Evolutionary conservation across 768 basidiomycete genomes (phyloP), one percentile per base, ranked within the genome.

Genomic region (Lactifluus pinguis): DNA sequence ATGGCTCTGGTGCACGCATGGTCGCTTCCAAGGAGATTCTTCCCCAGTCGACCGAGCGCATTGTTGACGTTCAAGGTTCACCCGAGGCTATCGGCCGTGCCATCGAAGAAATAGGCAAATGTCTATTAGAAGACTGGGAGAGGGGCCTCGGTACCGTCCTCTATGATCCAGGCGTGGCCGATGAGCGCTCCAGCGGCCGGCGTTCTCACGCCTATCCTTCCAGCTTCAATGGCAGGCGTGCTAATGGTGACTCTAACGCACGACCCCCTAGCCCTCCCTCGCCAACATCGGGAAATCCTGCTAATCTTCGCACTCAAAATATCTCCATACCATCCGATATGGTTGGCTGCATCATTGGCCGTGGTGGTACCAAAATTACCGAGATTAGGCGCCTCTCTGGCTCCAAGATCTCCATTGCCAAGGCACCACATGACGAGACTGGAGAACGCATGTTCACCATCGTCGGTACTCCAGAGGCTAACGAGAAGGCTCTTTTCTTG

Each of bases 391-490:
- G 95, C 60, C 84, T 98, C 49, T 97, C 93, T 63, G 97, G 97
- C 44, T 95, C 92, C 68, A 93, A 94, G 77, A 99, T 99, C 72
- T 92, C 89, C 58, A 99, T 99, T 70, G 97, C 97, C 67, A 99
- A 99, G 76, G 88, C 91, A 52, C 93, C 97, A n/a, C 97, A 98
- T 70, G 97, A 98, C 69, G 97, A 98, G 70, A 94, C 95, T 45
- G 97, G 95, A 69, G 97, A 99, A 78, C 83, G 97, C 67, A 98
- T 99, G 95, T 99, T 99, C 78, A 93, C 97, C 63, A 98, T 99
- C 72, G 81, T 97, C 50, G 97, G 97, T 57, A 93, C 93, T 13
- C 89, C 92, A 51, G 92, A 94, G 74, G 89, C 92, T 67, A 98
- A 97, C 74, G 95, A 99, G 76, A 95, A 98, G 76, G 97, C 97